phyloP scores from a whole-genome alignment of 257 asterid species.

The Ilex aquifolium region DNA sequence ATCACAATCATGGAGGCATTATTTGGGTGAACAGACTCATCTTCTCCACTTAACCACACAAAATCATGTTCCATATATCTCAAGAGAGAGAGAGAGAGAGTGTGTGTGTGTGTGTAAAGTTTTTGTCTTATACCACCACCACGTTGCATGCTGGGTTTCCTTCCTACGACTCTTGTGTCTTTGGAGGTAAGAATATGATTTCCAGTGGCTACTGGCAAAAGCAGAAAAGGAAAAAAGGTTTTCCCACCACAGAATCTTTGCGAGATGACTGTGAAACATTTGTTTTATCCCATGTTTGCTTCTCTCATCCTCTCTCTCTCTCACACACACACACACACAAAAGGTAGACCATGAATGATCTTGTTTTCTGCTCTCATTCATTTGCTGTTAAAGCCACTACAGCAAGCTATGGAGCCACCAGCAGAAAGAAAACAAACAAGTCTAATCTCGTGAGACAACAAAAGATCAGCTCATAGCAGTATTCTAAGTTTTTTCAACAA shows the following conservation, averaged over 20 bases:
- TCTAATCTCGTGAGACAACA: no score
- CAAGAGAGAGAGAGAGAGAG: constrained; percentile 7
- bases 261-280: constrained; percentile 25
- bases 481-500: no score
- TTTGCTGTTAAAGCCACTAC: no score
- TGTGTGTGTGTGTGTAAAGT: constrained; percentile 32
- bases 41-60: constrained; percentile 42
- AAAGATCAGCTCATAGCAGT: no score
- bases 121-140: constrained; percentile 44
- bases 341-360: no score
- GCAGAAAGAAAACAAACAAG: no score
- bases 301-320: constrained; percentile 4
- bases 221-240: constrained; percentile 14
- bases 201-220: constrained; percentile 29
- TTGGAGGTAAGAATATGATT: constrained; percentile 13
- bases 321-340: no score
- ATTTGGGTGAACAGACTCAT: constrained; percentile 45
- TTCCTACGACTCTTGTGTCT: constrained; percentile 37
- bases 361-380: no score
- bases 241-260: constrained; percentile 25
- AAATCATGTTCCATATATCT: constrained; percentile 16
- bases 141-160: constrained; percentile 46
- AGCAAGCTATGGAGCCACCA: no score
- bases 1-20: constrained; percentile 66
- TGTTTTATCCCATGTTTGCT: constrained; percentile 32